Evolutionary conservation across 768 basidiomycete genomes (phyloP).

Genomic region (Agrocybe praecox): DNA sequence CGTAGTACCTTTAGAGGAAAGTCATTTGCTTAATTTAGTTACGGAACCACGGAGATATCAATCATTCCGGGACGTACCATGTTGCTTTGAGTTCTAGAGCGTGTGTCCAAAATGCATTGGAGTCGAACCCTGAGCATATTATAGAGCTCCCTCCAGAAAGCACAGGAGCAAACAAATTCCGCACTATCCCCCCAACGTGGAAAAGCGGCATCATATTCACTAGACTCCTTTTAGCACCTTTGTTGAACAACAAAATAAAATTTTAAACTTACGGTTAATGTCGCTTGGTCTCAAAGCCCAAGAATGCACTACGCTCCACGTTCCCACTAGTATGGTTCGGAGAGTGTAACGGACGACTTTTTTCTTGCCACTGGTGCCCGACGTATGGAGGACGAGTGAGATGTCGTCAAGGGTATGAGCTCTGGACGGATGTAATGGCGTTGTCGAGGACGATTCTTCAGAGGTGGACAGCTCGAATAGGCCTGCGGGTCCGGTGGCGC

Average conservation of each 20-base stretch:
- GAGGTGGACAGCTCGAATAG: constrained; percentile 41
- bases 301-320: constrained; percentile 43
- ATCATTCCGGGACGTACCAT: constrained; percentile 41
- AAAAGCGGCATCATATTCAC: constrained; percentile 60
- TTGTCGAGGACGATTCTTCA: constrained; percentile 11
- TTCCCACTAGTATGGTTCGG: constrained; percentile 43
- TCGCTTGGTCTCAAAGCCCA: constrained; percentile 41
- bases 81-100: constrained; percentile 39
- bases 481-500: constrained; percentile 35
- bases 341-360: constrained; percentile 50
- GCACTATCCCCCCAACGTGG: constrained; percentile 63
- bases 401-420: constrained; percentile 44
- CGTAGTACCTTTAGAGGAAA: constrained; percentile 43
- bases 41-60: not conserved
- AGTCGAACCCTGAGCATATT: constrained; percentile 57
- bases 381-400: constrained; percentile 60
- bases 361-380: constrained; percentile 60
- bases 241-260: not conserved
- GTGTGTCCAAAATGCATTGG: constrained; percentile 51
- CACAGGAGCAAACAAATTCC: constrained; percentile 59
- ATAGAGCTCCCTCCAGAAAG: constrained; percentile 57
- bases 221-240: constrained; percentile 15
- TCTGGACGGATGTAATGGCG: constrained; percentile 24
- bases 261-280: constrained; percentile 49
- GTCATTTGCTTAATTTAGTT: constrained; percentile 7